Conservation (phyloP, 2,329 filamentous ascomycete genomes). For the Beauveria asiatica region DNA sequence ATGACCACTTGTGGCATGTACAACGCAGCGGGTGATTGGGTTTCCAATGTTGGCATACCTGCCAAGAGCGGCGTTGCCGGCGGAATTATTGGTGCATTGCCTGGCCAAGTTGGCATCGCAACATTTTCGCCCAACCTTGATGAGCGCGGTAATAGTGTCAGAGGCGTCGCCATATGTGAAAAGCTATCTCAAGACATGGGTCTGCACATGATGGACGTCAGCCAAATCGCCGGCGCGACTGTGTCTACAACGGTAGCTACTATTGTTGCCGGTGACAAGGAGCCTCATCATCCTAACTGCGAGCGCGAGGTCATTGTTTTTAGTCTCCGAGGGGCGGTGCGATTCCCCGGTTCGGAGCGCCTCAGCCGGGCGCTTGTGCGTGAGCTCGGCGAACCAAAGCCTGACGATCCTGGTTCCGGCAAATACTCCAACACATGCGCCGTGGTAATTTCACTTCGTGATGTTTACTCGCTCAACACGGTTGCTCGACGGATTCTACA, state of each 20-base stretch:
- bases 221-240: slow-evolving; percentile 23
- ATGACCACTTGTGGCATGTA: slow-evolving; percentile 36
- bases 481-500: slow-evolving; percentile 23
- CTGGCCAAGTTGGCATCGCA: slow-evolving; percentile 24
- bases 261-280: slow-evolving; percentile 19
- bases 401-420: slow-evolving; percentile 20
- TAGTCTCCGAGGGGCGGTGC: slow-evolving; percentile 24
- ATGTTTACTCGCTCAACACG: slow-evolving; percentile 23
- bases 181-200: slow-evolving; percentile 25
- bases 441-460: slow-evolving; percentile 24
- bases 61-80: slow-evolving; percentile 29
- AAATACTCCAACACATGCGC: slow-evolving; percentile 20
- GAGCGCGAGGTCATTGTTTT: slow-evolving; percentile 24
- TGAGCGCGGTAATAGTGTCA: slow-evolving; percentile 24
- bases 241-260: slow-evolving; percentile 23
- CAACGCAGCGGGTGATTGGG: slow-evolving; percentile 31
- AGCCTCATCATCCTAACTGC: slow-evolving; percentile 20
- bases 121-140: slow-evolving; percentile 25
- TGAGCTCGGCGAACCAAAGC: slow-evolving; percentile 18
- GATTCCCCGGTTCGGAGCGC: slow-evolving; percentile 26
- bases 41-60: slow-evolving; percentile 29
- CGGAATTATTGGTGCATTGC: slow-evolving; percentile 25
- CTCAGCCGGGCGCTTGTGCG: slow-evolving; percentile 22
- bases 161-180: slow-evolving; percentile 25
- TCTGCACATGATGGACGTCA: slow-evolving; percentile 28